A percentile compares a stretch with the other conserved stretches of the same genome.
Conservation (phyloP, 495 filamentous ascomycete species). For the Xylaria intraflava region DNA sequence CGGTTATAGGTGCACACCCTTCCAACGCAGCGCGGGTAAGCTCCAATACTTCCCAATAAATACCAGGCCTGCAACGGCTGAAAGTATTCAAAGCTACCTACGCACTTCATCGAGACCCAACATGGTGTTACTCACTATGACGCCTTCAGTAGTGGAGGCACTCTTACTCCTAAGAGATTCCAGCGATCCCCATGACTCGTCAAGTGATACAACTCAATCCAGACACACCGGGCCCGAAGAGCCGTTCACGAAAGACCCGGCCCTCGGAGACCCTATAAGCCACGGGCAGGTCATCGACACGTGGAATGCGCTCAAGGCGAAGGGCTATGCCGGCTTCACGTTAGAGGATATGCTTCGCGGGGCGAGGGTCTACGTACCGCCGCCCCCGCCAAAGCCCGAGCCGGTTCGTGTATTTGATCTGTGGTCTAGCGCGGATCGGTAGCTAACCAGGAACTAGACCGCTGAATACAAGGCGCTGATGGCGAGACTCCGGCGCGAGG, state of each 20-base stretch:
- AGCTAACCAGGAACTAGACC: slow-evolving; percentile 45
- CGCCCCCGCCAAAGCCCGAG: slow-evolving; percentile 69
- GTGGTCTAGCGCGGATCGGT: not conserved
- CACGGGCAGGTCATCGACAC: slow-evolving; percentile 71
- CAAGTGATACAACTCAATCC: not conserved
- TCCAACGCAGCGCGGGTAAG: too few relatives aligned
- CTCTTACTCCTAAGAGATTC: slow-evolving; percentile 37
- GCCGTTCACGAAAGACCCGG: slow-evolving; percentile 39
- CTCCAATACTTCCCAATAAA: not conserved
- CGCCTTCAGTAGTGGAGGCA: slow-evolving; percentile 59
- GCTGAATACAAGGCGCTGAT: slow-evolving; percentile 86
- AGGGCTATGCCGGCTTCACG: slow-evolving; percentile 25
- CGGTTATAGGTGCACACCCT: too few relatives aligned
- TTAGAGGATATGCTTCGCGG: slow-evolving; percentile 65
- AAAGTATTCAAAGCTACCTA: not conserved
- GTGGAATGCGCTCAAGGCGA: slow-evolving; percentile 46
- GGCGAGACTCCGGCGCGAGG: slow-evolving; percentile 70
- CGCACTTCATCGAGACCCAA: slow-evolving; percentile 1
- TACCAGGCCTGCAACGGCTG: not conserved
- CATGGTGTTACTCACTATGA: slow-evolving; percentile 80
- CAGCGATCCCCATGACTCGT: not conserved
- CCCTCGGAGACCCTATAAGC: slow-evolving; percentile 64
- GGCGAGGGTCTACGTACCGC: slow-evolving; percentile 65
- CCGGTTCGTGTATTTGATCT: slow-evolving; percentile 49
- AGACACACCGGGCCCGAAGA: slow-evolving; percentile 22